Evolutionary conservation across 2,329 filamentous ascomycete genomes (phyloP).

Genomic region (Aspergillus sp.): DNA sequence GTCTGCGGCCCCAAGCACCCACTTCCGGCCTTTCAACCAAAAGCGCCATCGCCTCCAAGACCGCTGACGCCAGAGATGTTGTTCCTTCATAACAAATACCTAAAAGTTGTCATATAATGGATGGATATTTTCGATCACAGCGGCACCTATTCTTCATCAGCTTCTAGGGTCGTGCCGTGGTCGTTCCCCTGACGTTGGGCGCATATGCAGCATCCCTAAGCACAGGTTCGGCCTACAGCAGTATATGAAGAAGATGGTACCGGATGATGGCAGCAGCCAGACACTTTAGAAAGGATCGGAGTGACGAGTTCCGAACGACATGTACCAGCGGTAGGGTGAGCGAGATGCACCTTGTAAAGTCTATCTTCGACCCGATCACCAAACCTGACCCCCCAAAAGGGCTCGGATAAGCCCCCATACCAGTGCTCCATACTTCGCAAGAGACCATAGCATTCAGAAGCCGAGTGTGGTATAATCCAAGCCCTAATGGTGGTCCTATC

Average conservation of each 20-base stretch:
- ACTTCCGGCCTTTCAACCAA: neutral
- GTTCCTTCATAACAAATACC: neutral
- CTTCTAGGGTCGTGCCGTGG: neutral
- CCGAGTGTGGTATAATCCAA: too few species aligned
- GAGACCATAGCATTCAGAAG: neutral
- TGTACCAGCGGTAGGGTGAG: neutral
- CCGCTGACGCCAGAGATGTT: neutral
- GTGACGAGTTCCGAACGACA: neutral
- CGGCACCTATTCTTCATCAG: neutral
- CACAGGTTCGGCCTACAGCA: neutral
- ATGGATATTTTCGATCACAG: neutral
- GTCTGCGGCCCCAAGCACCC: neutral
- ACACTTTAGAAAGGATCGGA: neutral
- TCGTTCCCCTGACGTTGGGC: neutral
- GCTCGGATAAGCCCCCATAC: neutral
- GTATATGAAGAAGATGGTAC: neutral
- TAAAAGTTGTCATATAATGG: neutral
- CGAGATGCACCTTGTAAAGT: slow-evolving; percentile 1
- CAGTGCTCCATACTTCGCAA: neutral
- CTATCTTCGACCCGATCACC: neutral
- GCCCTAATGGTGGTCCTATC: too few species aligned
- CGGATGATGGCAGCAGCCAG: neutral
- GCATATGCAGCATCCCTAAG: neutral
- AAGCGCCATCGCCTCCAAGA: neutral
- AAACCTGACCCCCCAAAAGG: neutral